These are phyloP conservation scores for Buddleja alternifolia DNA, from an alignment of 257 asterid genomes.

Conservation along the genomic window DNA sequence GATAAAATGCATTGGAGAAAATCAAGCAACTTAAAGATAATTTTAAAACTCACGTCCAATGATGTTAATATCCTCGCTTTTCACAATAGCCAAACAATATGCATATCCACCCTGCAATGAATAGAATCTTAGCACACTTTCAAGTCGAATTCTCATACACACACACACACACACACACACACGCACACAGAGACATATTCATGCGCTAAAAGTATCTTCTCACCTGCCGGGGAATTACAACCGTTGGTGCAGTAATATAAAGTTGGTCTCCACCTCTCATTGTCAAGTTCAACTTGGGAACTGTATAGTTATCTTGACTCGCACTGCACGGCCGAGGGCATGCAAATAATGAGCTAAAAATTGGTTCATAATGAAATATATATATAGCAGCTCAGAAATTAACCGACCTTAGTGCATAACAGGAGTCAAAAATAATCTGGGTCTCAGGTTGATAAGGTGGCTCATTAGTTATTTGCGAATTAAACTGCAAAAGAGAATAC, in stretches of 20 bases:
- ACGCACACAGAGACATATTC: no score
- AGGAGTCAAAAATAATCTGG: slow-evolving; percentile 64
- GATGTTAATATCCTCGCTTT: slow-evolving; percentile 75
- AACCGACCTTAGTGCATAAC: slow-evolving; percentile 72
- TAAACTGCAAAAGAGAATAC: slow-evolving; percentile 53
- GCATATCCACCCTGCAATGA: slow-evolving; percentile 54
- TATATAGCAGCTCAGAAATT: neutral
- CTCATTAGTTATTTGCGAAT: slow-evolving; percentile 54
- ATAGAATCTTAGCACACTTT: slow-evolving; percentile 30
- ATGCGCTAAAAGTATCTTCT: slow-evolving; percentile 22
- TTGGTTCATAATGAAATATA: slow-evolving; percentile 12
- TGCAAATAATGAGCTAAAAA: slow-evolving; percentile 26
- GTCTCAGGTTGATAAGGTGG: slow-evolving; percentile 54
- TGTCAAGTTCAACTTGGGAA: slow-evolving; percentile 75
- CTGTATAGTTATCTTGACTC: slow-evolving; percentile 41
- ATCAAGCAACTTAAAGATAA: neutral
- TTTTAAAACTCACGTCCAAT: slow-evolving; percentile 86
- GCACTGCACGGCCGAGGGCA: slow-evolving; percentile 47
- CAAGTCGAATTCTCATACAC: slow-evolving; percentile 1
- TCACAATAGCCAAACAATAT: slow-evolving; percentile 82
- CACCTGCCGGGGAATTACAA: slow-evolving; percentile 57
- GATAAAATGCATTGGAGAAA: neutral
- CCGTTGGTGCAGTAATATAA: slow-evolving; percentile 49
- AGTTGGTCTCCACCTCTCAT: slow-evolving; percentile 77
- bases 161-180: no score